phyloP scores from a whole-genome alignment of 345 rosid species.

The Moricandia arvensis region DNA sequence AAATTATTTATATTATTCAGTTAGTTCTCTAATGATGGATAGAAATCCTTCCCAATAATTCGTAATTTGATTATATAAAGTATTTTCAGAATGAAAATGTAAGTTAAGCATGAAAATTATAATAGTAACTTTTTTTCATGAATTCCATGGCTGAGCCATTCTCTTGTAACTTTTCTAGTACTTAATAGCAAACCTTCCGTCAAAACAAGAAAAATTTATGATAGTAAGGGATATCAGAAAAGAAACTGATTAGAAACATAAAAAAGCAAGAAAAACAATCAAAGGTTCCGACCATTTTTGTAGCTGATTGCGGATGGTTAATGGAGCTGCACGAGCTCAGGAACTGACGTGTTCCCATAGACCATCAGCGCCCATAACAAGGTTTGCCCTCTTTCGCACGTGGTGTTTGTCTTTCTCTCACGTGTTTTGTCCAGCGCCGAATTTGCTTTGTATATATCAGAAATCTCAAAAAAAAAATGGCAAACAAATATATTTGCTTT shows the following conservation, averaged over 20 bases:
- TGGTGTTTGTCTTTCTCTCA: slow-evolving; percentile 35
- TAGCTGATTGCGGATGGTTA: slow-evolving; percentile 30
- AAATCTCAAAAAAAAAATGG: neutral
- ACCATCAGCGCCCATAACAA: slow-evolving; percentile 24
- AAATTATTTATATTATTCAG: neutral
- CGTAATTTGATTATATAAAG: neutral
- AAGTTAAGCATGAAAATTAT: neutral
- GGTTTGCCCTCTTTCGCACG: slow-evolving; percentile 22
- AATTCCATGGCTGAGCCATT: no score
- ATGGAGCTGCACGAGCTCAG: slow-evolving; percentile 19
- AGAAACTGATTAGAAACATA: neutral
- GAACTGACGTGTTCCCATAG: slow-evolving; percentile 16
- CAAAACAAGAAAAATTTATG: neutral
- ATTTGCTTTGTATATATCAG: slow-evolving; percentile 8
- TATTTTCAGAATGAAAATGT: neutral
- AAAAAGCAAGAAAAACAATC: neutral
- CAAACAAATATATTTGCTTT: neutral
- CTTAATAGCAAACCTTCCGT: neutral
- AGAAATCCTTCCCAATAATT: neutral
- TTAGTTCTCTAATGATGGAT: neutral
- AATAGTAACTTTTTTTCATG: neutral
- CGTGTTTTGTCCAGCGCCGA: slow-evolving; percentile 36
- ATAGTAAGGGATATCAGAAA: neutral
- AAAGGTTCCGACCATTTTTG: slow-evolving; percentile 22
- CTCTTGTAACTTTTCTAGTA: no score